phyloP scores from a whole-genome alignment of 306 rosid genomes.

The Cicer yamashitae region DNA sequence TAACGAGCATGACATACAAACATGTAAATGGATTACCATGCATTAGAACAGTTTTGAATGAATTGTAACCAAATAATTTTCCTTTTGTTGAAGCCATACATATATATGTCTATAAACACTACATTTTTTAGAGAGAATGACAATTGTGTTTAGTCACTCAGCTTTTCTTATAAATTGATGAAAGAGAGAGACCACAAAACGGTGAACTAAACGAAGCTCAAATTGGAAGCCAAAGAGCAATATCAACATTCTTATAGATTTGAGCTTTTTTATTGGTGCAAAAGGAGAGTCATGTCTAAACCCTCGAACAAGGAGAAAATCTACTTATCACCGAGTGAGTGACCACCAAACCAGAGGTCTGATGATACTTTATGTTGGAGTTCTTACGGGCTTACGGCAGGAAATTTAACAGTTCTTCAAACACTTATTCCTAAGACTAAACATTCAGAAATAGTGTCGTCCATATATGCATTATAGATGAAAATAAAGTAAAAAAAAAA shows the following conservation, averaged over 20 bases:
- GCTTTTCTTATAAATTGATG: neutral
- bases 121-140: conserved; percentile 23
- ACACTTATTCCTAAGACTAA: conserved; percentile 29
- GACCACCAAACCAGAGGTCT: conserved; percentile 35
- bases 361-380: neutral
- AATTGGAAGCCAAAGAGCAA: conserved; percentile 26
- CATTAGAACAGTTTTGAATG: neutral
- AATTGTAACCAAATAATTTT: neutral
- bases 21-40: neutral
- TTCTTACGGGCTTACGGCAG: neutral
- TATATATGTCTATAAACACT: neutral
- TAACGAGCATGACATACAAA: conserved; percentile 25
- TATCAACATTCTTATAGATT: conserved; percentile 20
- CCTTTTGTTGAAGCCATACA: conserved; percentile 16
- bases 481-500: conserved; percentile 36
- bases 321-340: conserved; percentile 8
- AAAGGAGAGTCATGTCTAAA: conserved; percentile 23
- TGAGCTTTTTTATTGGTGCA: conserved; percentile 6
- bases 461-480: conserved; percentile 22
- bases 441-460: conserved; percentile 21
- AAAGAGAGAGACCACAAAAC: conserved; percentile 17
- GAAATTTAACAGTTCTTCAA: conserved; percentile 33
- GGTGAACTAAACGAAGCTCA: conserved; percentile 7
- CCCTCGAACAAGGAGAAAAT: neutral
- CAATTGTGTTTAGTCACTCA: neutral